A percentile compares a stretch with the other conserved stretches of the same genome.
Evolutionary conservation across 495 filamentous ascomycete species (phyloP).

Genomic region (Pyrenopolyporus hunteri): DNA sequence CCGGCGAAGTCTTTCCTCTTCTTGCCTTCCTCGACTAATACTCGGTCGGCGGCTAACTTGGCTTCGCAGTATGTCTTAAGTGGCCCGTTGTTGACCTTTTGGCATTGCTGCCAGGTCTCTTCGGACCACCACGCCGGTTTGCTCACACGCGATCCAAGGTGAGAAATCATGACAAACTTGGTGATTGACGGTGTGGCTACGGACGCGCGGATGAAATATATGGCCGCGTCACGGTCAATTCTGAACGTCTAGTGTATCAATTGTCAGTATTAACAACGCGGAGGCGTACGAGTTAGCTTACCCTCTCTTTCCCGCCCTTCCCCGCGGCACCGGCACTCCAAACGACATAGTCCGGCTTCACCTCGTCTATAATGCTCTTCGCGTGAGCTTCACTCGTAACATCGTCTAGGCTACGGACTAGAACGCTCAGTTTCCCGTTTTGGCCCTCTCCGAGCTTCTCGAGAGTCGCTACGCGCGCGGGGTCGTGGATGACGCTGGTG

Average conservation of each 20-base stretch:
- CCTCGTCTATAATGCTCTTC: constrained; percentile 62
- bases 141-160: constrained; percentile 62
- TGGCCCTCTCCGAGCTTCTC: constrained; percentile 61
- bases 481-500: constrained; percentile 76
- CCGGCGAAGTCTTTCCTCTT: constrained; percentile 59
- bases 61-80: constrained; percentile 73
- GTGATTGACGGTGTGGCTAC: constrained; percentile 62
- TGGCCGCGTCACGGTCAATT: constrained; percentile 72
- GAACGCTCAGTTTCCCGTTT: constrained; percentile 59
- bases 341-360: constrained; percentile 72
- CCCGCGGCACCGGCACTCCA: constrained; percentile 84
- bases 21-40: constrained; percentile 62
- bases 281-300: constrained; percentile 15
- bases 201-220: constrained; percentile 71
- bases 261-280: neutral
- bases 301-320: constrained; percentile 68
- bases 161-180: constrained; percentile 78
- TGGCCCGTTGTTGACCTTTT: constrained; percentile 58
- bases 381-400: constrained; percentile 68
- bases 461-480: constrained; percentile 68
- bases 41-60: constrained; percentile 78
- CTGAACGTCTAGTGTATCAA: constrained; percentile 42
- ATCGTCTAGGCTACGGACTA: constrained; percentile 73
- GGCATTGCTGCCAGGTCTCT: constrained; percentile 57
- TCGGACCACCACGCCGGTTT: constrained; percentile 73